Base-by-base conservation (phyloP, 2,329 filamentous ascomycete genomes). In the Verticillium dahliae region DNA sequence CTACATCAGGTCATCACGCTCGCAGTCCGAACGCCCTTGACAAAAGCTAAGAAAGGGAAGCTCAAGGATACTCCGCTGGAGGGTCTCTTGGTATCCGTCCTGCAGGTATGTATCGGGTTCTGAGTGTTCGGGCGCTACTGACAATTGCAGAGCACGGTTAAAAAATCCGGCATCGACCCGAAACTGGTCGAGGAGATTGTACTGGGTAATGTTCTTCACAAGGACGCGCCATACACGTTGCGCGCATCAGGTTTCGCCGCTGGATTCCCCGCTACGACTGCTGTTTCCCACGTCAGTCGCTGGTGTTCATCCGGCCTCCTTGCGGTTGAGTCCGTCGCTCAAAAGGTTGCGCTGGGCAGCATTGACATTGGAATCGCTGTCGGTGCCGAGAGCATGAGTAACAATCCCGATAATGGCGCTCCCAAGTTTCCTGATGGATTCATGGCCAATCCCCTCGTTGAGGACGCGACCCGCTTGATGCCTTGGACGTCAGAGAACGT, bases 261-360 rank as follows among this genome's bases (percentile, higher is more conserved):
- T 54, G 89, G 89, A 62, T 90, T 89, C 77, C 88, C 89, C 56
- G 86, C 86, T 74, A 90, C 89, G 38, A 83, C 88, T 37, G 82
- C 84, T 62, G 86, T 85, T 63, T 88, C 84, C 45, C 84, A 84
- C 33, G 83, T 89, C 60, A 91, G 90, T 78, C 85, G 89, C 62
- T 91, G 91, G 82, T 91, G 89, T 78, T 89, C 86, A 10, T 91
- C 88, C 1, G 89, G 89, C 18, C 80, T 91, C 59, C 89, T 90
- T 71, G 88, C 89, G 35, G 84, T 90, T 10, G 88, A 91, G 73
- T 86, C 90, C 68, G 89, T 91, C 62, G 88, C 89, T 59, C 87
- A 88, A 73, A 86, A 90, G 71, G 90, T 91, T 71, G 73, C 78
- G 55, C 76, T 80, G 38, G 88, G 89, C 45, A 79, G 79, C 68